Base-by-base conservation (phyloP, 495 filamentous ascomycete species). In the Penicillium maclennaniae region DNA sequence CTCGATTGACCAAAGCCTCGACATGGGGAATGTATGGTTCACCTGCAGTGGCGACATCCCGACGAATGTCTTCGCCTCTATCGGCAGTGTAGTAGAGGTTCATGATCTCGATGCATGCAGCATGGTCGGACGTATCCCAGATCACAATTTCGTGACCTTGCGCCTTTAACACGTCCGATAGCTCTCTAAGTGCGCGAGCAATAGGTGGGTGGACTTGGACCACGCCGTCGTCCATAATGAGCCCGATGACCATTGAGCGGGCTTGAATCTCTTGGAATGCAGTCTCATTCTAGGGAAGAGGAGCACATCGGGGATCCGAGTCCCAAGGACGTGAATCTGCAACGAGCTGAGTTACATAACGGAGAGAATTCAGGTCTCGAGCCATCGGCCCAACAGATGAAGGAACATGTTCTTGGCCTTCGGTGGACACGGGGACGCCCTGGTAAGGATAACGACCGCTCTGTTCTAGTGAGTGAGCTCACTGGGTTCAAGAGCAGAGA, bases 1-100 rank as follows among this genome's bases (percentile, higher is more conserved):
- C 74, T 0, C 79, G 79, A 44, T 74, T 77, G 6, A 80, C 61
- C 12, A 75, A 47, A 0, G 59, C 59, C 47, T 73, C 60, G 1
- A 83, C 77, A 37, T 81, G 75, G 0, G 79, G 78, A n/a, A 82
- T 76, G 26, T 72, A 75, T 4, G 80, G 80, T 49, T 85, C 81
- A 0, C 77, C 76, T 25, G 72, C 74, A 19, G 58, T 61, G 9
- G 48, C 65, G 1, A 83, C 66, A 40, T 79, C 73, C 2, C 74
- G 70, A 6, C 71, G 60, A 31, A 84, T 75, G 48, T 83, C 82
- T 53, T 80, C 80, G 17, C 75, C 73, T 1, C 82, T 82, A 45
- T 83, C 78, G 3, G 70, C 79, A 2, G 75, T 72, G 54, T 81
- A 84, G 52, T 75, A 82, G 19, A 55, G 48, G 50, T 78, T 77